These are phyloP conservation scores for Allomyces macrogynus DNA, from an alignment of 192 early-diverging fungal species.

Conservation along the genomic window DNA sequence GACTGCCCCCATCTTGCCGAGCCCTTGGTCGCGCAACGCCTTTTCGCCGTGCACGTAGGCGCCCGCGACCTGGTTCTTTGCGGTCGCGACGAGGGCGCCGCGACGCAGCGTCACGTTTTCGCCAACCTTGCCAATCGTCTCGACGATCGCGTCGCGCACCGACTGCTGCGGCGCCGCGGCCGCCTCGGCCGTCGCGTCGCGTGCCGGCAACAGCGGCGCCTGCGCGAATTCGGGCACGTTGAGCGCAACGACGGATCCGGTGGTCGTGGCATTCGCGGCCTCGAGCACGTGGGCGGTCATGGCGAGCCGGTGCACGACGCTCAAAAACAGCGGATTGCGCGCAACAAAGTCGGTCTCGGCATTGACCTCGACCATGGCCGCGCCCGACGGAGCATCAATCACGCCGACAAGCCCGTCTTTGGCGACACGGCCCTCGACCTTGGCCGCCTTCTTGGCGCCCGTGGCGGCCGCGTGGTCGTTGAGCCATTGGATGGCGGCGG, in stretches of 20 bases:
- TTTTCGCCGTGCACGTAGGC: constrained; percentile 51
- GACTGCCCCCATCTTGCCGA: constrained; percentile 64
- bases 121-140: constrained; percentile 64
- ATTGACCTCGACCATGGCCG: constrained; percentile 57
- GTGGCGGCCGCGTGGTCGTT: constrained; percentile 41
- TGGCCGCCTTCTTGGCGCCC: constrained; percentile 59
- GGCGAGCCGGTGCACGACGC: constrained; percentile 40
- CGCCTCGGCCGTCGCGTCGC: constrained; percentile 24
- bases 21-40: constrained; percentile 14
- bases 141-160: constrained; percentile 28
- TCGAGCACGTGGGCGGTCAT: constrained; percentile 28
- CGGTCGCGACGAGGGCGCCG: constrained; percentile 20
- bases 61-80: constrained; percentile 22
- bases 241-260: not conserved
- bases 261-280: constrained; percentile 2
- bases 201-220: constrained; percentile 22
- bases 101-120: constrained; percentile 75
- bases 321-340: constrained; percentile 52
- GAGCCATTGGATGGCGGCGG: constrained; percentile 61
- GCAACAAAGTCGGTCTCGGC: constrained; percentile 97
- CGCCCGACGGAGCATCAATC: constrained; percentile 24
- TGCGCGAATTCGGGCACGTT: constrained; percentile 9
- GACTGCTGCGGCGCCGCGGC: not conserved
- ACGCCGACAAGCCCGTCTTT: constrained; percentile 58
- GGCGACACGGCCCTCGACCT: constrained; percentile 59